Evolutionary conservation across 805 yeast genomes (phyloP).

Genomic region (Spathaspora sp.): DNA sequence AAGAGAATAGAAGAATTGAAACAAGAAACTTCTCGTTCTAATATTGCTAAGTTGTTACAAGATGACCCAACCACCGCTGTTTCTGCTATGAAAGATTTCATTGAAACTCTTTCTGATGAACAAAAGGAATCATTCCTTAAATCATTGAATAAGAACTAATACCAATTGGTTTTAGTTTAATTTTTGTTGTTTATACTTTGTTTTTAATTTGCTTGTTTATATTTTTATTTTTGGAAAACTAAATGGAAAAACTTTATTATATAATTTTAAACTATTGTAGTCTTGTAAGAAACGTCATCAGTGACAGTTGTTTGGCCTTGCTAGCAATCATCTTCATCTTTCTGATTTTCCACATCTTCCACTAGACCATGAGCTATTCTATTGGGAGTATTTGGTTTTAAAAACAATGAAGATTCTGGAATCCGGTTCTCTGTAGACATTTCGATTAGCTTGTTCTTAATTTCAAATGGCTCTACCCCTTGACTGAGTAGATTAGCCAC

Average conservation of each 20-base stretch:
- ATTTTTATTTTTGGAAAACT: conserved; percentile 1
- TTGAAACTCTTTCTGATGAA: conserved; percentile 30
- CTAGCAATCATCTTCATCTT: conserved; percentile 2
- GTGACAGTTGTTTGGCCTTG: background rate
- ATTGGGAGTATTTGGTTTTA: conserved; percentile 59
- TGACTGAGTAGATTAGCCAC: conserved; percentile 51
- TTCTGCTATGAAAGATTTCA: conserved; percentile 32
- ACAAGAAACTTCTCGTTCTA: conserved; percentile 62
- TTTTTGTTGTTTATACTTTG: background rate
- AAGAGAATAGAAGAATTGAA: conserved; percentile 59
- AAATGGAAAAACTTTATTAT: conserved; percentile 2
- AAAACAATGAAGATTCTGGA: conserved; percentile 39
- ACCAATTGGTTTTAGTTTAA: background rate
- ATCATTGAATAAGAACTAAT: conserved; percentile 8
- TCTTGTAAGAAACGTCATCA: background rate
- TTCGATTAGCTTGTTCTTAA: conserved; percentile 41
- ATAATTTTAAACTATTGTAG: background rate
- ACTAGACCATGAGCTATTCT: conserved; percentile 39
- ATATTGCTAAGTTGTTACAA: conserved; percentile 50
- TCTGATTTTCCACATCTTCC: conserved; percentile 8
- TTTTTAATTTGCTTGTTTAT: conserved; percentile 1
- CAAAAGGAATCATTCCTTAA: conserved; percentile 29
- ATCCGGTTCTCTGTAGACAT: conserved; percentile 47
- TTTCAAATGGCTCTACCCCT: conserved; percentile 43
- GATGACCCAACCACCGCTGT: conserved; percentile 29